A percentile compares a stretch with the other conserved stretches of the same genome.
Conservation (phyloP, 352 stramenopile genomes). For the Bremia lactucae region DNA sequence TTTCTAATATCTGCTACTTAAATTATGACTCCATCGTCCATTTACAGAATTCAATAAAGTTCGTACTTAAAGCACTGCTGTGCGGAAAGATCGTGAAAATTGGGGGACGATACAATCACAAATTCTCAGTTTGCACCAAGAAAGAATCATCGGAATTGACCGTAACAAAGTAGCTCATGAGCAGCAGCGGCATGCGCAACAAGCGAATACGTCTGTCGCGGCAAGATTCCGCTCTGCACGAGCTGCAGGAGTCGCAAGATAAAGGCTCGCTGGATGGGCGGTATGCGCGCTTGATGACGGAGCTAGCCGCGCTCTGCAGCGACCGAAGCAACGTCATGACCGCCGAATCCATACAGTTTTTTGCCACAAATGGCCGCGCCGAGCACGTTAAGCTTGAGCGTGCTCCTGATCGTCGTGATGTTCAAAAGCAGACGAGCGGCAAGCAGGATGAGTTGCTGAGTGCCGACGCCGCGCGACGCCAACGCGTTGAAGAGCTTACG, state of each 20-base stretch:
- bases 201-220: slow-evolving; percentile 32
- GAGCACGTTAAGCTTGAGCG: slow-evolving; percentile 71
- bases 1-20: too few species aligned
- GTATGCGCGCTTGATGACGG: slow-evolving; percentile 64
- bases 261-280: slow-evolving; percentile 59
- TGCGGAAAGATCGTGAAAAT: too few species aligned
- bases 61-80: too few species aligned
- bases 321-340: slow-evolving; percentile 71
- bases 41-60: too few species aligned
- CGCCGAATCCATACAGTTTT: slow-evolving; percentile 59
- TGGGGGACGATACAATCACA: too few species aligned
- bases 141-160: too few species aligned
- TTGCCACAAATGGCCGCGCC: slow-evolving; percentile 39
- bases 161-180: slow-evolving; percentile 4
- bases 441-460: slow-evolving; percentile 65
- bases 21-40: too few species aligned
- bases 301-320: slow-evolving; percentile 59
- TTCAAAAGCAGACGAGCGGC: slow-evolving; percentile 18
- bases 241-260: slow-evolving; percentile 68
- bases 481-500: slow-evolving; percentile 81
- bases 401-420: slow-evolving; percentile 31
- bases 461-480: slow-evolving; percentile 59
- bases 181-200: slow-evolving; percentile 16
- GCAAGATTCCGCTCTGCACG: slow-evolving; percentile 68
- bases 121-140: too few species aligned